phyloP scores from a whole-genome alignment of 2,329 filamentous ascomycete species.

The Microcyclosporella mali region DNA sequence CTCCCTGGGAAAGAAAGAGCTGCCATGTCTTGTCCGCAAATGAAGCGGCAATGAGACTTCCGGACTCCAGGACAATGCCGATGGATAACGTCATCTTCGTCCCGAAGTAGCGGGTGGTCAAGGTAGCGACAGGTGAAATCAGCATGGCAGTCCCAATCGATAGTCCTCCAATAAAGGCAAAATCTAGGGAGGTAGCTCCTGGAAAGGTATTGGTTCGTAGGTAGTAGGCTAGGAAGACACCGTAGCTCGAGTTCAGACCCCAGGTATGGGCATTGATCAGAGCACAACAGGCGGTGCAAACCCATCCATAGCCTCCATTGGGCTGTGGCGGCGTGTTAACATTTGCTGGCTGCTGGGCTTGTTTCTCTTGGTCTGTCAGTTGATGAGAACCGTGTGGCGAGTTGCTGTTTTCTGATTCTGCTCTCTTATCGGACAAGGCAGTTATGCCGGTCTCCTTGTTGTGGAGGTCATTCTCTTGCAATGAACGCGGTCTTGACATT shows the following conservation, averaged over 20 bases:
- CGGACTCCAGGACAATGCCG: constrained; percentile 58
- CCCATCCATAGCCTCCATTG: constrained; percentile 51
- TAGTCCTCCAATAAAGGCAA: constrained; percentile 71
- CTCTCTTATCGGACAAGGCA: too few relatives aligned
- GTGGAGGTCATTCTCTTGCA: too few relatives aligned
- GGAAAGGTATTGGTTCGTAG: constrained; percentile 58
- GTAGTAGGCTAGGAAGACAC: constrained; percentile 73
- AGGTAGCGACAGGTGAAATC: constrained; percentile 62
- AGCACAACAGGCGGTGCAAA: constrained; percentile 43
- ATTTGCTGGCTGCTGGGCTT: too few relatives aligned
- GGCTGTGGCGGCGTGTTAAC: too few relatives aligned
- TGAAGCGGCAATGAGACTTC: constrained; percentile 62
- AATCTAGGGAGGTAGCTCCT: constrained; percentile 58
- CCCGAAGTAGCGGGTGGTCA: constrained; percentile 54
- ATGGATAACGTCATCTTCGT: constrained; percentile 59
- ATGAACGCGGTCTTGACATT: too few relatives aligned
- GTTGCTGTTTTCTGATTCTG: too few relatives aligned
- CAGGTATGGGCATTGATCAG: constrained; percentile 45
- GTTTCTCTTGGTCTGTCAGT: too few relatives aligned
- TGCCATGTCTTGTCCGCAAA: constrained; percentile 68
- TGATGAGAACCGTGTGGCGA: too few relatives aligned
- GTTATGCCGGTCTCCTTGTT: too few relatives aligned
- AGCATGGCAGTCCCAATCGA: constrained; percentile 61
- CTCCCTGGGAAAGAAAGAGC: constrained; percentile 66
- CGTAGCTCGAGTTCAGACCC: constrained; percentile 48